Percentiles rank a stretch among this genome's conserved stretches.
Evolutionary conservation across 2,329 filamentous ascomycete genomes (phyloP).

Genomic region (Fusarium sp.): DNA sequence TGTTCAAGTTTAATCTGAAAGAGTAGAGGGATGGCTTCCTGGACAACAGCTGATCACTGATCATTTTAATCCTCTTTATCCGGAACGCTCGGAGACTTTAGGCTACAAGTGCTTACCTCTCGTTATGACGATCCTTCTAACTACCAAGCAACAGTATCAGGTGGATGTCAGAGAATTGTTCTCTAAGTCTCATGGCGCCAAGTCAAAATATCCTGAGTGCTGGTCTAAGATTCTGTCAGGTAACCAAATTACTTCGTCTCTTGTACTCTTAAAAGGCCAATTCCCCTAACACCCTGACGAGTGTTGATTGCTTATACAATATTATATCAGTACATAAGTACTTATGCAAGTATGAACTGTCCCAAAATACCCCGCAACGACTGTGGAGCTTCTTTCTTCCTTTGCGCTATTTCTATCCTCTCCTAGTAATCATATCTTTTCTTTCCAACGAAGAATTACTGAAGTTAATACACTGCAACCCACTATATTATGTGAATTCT

Average conservation of each 20-base stretch:
- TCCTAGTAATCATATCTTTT: background rate
- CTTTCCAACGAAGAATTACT: background rate
- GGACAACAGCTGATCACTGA: background rate
- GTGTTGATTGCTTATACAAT: background rate
- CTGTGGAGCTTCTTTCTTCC: fast-evolving
- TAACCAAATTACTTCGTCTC: background rate
- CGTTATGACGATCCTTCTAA: background rate
- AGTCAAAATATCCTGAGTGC: background rate
- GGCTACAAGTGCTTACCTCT: background rate
- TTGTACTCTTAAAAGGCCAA: background rate
- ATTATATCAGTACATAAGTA: background rate
- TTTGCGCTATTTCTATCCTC: background rate
- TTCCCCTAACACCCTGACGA: background rate
- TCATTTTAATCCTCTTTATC: background rate
- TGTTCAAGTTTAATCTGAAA: background rate
- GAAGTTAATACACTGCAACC: background rate
- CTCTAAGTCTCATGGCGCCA: background rate
- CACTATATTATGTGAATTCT: background rate
- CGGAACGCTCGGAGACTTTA: background rate
- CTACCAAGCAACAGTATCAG: background rate
- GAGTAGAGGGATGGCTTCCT: background rate
- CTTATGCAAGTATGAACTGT: background rate
- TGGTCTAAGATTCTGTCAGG: background rate
- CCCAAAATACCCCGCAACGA: background rate
- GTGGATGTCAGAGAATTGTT: background rate